Conservation (phyloP, 2,329 filamentous ascomycete species). For the Botrytis cinerea region DNA sequence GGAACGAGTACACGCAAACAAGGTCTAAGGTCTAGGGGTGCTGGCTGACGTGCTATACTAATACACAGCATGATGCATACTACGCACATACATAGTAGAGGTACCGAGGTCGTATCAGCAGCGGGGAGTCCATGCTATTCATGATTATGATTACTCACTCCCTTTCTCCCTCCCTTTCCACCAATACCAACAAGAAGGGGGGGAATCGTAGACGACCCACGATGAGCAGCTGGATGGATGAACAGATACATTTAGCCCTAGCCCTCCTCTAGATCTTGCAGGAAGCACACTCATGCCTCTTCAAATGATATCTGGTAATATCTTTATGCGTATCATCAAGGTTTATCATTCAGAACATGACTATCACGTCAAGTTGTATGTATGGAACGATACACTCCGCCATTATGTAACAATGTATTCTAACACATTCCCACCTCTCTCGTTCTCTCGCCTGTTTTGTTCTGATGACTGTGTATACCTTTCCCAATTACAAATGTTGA, state of each 20-base stretch:
- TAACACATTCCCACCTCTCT: too few relatives aligned
- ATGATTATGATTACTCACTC: neutral
- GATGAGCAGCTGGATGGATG: neutral
- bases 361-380: neutral
- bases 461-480: neutral
- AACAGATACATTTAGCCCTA: neutral
- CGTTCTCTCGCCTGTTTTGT: neutral
- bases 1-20: neutral
- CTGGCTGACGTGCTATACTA: neutral
- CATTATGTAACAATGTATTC: neutral
- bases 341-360: neutral
- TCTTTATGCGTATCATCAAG: neutral
- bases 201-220: neutral
- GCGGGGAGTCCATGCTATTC: neutral
- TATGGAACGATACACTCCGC: neutral
- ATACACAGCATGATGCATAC: neutral
- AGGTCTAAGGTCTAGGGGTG: neutral
- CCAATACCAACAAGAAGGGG: neutral
- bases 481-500: slow-evolving; percentile 1
- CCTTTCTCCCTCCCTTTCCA: neutral
- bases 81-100: neutral
- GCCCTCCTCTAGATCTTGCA: neutral
- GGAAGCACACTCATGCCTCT: neutral
- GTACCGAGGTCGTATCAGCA: neutral
- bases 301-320: neutral